Conservation (phyloP, 148 eudicot species). For the Cornus kousa region DNA sequence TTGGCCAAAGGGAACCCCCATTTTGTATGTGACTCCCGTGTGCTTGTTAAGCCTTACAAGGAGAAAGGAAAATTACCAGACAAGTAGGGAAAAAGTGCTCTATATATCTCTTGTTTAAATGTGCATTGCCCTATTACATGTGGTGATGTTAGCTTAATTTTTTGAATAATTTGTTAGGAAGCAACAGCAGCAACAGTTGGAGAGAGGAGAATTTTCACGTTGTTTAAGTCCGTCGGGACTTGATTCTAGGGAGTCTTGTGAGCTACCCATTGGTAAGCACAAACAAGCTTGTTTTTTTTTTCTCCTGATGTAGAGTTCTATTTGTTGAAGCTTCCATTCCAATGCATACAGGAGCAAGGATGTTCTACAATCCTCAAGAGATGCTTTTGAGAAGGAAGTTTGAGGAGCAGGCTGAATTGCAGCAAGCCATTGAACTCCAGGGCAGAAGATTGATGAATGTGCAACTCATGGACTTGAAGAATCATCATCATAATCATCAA, state of each 20-base stretch:
- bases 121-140: not conserved
- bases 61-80: slow-evolving; percentile 88
- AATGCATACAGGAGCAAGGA: slow-evolving; percentile 58
- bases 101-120: not conserved
- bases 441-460: slow-evolving; percentile 77
- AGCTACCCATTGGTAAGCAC: slow-evolving; percentile 56
- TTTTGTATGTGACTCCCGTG: slow-evolving; percentile 95
- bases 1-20: slow-evolving; percentile 95
- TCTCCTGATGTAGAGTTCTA: not conserved
- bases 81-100: slow-evolving; percentile 34
- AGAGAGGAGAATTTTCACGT: slow-evolving; percentile 58
- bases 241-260: slow-evolving; percentile 60
- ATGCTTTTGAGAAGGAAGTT: slow-evolving; percentile 63
- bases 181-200: slow-evolving; percentile 51
- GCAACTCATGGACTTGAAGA: slow-evolving; percentile 66
- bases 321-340: not conserved
- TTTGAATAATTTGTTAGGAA: slow-evolving; percentile 14
- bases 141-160: not conserved
- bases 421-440: slow-evolving; percentile 80
- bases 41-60: slow-evolving; percentile 96
- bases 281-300: not conserved
- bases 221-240: slow-evolving; percentile 73
- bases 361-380: slow-evolving; percentile 59
- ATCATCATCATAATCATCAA: slow-evolving; percentile 33
- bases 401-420: slow-evolving; percentile 75